Evolutionary conservation across 2,329 filamentous ascomycete species (phyloP), one percentile per base, ranked within the genome.

Genomic region (Cercospora zeina): DNA sequence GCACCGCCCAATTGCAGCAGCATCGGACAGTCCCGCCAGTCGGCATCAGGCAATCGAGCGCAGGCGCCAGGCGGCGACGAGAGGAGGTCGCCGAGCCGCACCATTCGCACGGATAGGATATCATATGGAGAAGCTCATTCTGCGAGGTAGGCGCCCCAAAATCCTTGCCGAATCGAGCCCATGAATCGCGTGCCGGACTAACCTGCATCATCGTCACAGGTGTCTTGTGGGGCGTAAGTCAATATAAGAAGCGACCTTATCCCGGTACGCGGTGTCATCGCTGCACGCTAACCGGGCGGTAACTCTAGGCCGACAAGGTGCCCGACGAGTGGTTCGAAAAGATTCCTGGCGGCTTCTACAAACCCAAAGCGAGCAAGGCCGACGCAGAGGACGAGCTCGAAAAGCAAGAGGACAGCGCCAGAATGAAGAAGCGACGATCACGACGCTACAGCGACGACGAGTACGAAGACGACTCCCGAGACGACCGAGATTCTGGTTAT

Each of bases 271-370:
- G 34, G 31, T 54, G 56, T 53, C 55, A 55, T 33, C 14, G 24
- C 16, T 49, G 37, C 51, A 58, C 33, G 50, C 50, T 62, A 42
- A 62, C 42, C 42, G 53, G 50, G 51, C 51, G 50, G 51, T 39
- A 55, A 30, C 24, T 27, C 34, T 47, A 63, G 62, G 58, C 70
- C 61, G 74, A 75, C 61, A 76, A 75, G 66, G 73, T 77, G n/a
- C 75, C 75, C 37, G 74, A 77, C 64, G 68, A 55, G 21, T 74
- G 72, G 69, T 76, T 76, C 63, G 74, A 77, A 16, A 73, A 72
- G 62, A 71, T 77, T 30, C 75, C 75, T 21, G 73, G 72, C 31
- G 71, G 71, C 57, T 76, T 68, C 67, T 76, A 73, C 65, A 71
- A 70, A 59, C 61, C 64, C 7, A 74, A 74, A 62, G 68, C 73